Evolutionary conservation across 2,329 filamentous ascomycete species (phyloP), one percentile per base, ranked within the genome.

Genomic region (Cryphonectria nitschkei): DNA sequence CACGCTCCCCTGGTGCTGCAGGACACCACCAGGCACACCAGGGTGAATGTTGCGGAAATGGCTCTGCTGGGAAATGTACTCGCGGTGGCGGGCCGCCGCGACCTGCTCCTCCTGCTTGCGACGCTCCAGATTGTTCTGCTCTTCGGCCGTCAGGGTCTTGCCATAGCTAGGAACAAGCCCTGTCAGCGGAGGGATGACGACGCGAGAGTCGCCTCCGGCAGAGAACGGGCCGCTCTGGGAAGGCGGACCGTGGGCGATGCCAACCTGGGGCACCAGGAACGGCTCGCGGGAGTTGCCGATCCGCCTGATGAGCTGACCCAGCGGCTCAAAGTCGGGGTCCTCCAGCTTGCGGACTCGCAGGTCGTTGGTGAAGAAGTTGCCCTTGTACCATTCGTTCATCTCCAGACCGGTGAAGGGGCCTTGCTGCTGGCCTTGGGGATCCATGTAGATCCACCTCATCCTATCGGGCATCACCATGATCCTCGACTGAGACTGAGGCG

Each of bases 361-460:
- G 76, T 99, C 95, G 0, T 95, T 91, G 0, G 94, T 97, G 82
- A 99, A 99, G 83, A 98, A 99, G 62, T 95, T 95, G 52, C 95
- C 95, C 80, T 98, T 98, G 83, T 98, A 99, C 96, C 96, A 99
- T 77, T 99, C 97, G 76, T 99, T 97, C 96, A 99, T 99, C 81
- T 99, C 96, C 65, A 99, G 84, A 1, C 96, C 96, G 54, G 94
- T 98, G 82, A 96, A 99, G 0, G 96, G 96, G 0, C 96, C 96
- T 79, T 99, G 96, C 7, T 94, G 91, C 73, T 93, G 92, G 32
- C 94, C 94, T 78, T 97, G 93, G 6, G 96, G 96, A 79, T 99
- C 96, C 67, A 97, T 90, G 79, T 99, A 99, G 26, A 98, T 95
- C 96, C 96, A 99, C 76, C 95, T 88, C 94, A 99, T 99, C 19